phyloP scores from a whole-genome alignment of 495 filamentous ascomycete species.

The Tuber aestivum region DNA sequence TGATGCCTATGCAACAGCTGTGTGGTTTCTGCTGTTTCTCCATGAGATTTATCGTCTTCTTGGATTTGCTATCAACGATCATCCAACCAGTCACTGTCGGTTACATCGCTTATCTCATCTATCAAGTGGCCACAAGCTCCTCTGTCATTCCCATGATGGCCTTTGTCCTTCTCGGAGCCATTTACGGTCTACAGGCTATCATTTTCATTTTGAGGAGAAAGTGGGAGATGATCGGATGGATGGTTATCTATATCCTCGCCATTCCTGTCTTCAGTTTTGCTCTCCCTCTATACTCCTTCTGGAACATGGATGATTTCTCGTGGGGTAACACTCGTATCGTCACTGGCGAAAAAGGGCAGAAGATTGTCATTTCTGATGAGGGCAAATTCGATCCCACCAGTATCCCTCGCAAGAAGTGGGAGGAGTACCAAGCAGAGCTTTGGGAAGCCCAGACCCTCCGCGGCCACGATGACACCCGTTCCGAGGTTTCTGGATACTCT shows the following conservation, averaged over 20 bases:
- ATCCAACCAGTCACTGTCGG: slow-evolving; percentile 88
- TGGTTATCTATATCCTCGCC: slow-evolving; percentile 90
- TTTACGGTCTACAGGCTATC: slow-evolving; percentile 94
- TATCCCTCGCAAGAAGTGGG: slow-evolving; percentile 97
- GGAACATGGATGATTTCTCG: slow-evolving; percentile 99
- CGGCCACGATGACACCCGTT: slow-evolving; percentile 63
- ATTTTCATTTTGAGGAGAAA: slow-evolving; percentile 94
- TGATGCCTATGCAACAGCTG: slow-evolving; percentile 85
- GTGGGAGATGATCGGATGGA: slow-evolving; percentile 99
- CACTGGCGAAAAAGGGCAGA: slow-evolving; percentile 88
- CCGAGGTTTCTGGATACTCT: slow-evolving; percentile 84
- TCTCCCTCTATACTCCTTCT: slow-evolving; percentile 92
- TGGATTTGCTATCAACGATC: slow-evolving; percentile 85
- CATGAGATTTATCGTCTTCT: slow-evolving; percentile 96
- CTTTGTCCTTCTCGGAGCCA: slow-evolving; percentile 82
- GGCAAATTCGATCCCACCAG: slow-evolving; percentile 92
- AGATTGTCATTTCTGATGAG: slow-evolving; percentile 92
- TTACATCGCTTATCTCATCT: slow-evolving; percentile 85
- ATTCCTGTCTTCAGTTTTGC: slow-evolving; percentile 88
- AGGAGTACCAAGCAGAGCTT: slow-evolving; percentile 95
- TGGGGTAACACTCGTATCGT: slow-evolving; percentile 97
- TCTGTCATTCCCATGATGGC: slow-evolving; percentile 70
- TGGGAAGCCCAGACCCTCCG: slow-evolving; percentile 85
- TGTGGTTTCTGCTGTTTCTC: slow-evolving; percentile 99
- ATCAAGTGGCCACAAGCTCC: slow-evolving; percentile 56